These are phyloP conservation scores for Trypanosoma theileri DNA, from an alignment of 208 protist genomes.

Conservation along the genomic window DNA sequence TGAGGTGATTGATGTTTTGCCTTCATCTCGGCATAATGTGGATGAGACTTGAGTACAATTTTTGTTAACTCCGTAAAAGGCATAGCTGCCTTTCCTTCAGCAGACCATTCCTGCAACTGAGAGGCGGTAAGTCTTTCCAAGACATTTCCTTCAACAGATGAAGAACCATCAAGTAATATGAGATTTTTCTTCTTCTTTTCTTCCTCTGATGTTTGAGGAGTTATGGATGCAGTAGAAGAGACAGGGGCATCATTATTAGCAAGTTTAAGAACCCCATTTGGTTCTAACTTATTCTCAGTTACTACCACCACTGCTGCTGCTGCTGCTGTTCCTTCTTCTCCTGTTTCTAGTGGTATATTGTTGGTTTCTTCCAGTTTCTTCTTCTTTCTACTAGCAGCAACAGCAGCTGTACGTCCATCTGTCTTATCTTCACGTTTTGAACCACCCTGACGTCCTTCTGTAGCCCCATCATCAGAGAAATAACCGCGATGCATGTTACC, in stretches of 20 bases:
- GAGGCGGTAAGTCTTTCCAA: constrained; percentile 22
- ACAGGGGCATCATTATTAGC: no score
- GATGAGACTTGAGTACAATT: constrained; percentile 66
- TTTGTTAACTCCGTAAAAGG: constrained; percentile 63
- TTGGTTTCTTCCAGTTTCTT: constrained; percentile 12
- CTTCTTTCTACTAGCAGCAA: not conserved
- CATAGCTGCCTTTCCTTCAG: constrained; percentile 25
- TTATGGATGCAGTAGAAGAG: not conserved
- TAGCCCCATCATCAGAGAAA: constrained; percentile 4
- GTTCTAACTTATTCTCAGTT: no score
- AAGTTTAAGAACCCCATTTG: no score
- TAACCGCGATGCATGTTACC: not conserved
- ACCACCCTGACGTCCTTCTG: not conserved
- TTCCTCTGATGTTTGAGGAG: not conserved
- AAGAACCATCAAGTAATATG: constrained; percentile 6
- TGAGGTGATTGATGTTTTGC: constrained; percentile 47
- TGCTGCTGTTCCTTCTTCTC: not conserved
- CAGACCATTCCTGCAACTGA: constrained; percentile 30
- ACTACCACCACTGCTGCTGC: not conserved
- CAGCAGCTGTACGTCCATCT: not conserved
- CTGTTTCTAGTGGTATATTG: not conserved
- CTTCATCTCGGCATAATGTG: constrained; percentile 54
- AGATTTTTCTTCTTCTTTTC: not conserved
- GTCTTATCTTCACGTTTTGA: constrained; percentile 9
- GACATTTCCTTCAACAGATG: constrained; percentile 8